Conservation (phyloP, 2,329 filamentous ascomycete genomes). For the Aspergillus pseudoviridinutans region DNA sequence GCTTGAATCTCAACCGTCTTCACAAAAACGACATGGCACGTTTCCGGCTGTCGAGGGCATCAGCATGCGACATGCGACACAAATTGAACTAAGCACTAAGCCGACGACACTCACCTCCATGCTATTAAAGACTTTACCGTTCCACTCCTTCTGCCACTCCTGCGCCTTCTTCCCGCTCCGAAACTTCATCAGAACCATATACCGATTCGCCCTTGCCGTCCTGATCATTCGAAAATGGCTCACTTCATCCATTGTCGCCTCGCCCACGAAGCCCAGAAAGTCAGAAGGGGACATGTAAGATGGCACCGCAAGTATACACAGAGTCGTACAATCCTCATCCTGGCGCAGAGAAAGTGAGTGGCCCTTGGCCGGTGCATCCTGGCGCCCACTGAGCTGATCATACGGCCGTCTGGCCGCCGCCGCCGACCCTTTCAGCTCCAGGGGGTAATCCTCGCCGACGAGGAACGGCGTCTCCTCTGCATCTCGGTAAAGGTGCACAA, state of each 20-base stretch:
- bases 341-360: constrained; percentile 13
- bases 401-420: constrained; percentile 27
- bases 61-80: constrained; percentile 8
- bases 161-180: constrained; percentile 68
- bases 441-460: constrained; percentile 43
- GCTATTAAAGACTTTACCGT: constrained; percentile 87
- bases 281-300: constrained; percentile 90
- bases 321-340: constrained; percentile 68
- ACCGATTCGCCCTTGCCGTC: constrained; percentile 82
- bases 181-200: constrained; percentile 96
- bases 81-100: neutral
- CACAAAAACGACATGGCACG: constrained; percentile 92
- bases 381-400: constrained; percentile 21
- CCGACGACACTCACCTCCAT: constrained; percentile 63
- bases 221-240: constrained; percentile 93
- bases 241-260: constrained; percentile 78
- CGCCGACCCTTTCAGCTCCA: constrained; percentile 36
- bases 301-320: constrained; percentile 92
- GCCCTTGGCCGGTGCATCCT: constrained; percentile 7
- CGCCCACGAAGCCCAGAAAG: constrained; percentile 85
- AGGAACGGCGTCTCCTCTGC: constrained; percentile 66
- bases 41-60: constrained; percentile 63
- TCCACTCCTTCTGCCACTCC: constrained; percentile 80
- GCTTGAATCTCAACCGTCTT: constrained; percentile 83
- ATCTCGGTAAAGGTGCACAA: constrained; percentile 92